These are phyloP conservation scores for Pseudogymnoascus sp. DNA, from an alignment of 2,329 filamentous ascomycete species.

Conservation along the genomic window DNA sequence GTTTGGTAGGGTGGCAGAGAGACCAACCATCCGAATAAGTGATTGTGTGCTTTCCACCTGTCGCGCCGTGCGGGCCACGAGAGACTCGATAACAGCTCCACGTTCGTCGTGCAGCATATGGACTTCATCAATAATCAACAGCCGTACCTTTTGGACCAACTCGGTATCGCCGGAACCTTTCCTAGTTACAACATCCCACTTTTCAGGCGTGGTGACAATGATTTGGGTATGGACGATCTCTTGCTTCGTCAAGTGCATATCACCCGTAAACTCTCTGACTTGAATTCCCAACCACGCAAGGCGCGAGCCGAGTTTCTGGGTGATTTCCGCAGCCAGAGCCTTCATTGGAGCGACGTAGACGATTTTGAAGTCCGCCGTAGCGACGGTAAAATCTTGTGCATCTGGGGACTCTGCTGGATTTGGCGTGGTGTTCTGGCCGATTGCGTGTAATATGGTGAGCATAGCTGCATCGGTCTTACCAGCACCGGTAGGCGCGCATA, in stretches of 20 bases:
- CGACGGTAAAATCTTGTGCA: conserved; percentile 72
- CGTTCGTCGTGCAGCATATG: conserved; percentile 99
- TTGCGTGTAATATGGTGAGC: conserved; percentile 86
- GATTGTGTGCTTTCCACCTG: conserved; percentile 98
- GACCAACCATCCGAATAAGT: conserved; percentile 87
- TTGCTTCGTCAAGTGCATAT: conserved; percentile 96
- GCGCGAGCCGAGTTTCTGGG: conserved; percentile 84
- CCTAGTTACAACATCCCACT: conserved; percentile 97
- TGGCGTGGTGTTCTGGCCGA: conserved; percentile 76
- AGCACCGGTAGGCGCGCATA: conserved; percentile 93
- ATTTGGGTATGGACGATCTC: conserved; percentile 96
- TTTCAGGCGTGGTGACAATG: conserved; percentile 96
- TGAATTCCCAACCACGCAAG: conserved; percentile 89
- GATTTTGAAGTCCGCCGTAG: conserved; percentile 87
- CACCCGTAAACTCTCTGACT: conserved; percentile 88
- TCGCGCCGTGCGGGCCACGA: conserved; percentile 88
- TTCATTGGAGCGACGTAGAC: conserved; percentile 99
- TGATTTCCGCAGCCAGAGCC: conserved; percentile 90
- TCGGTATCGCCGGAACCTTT: conserved; percentile 97
- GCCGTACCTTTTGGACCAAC: conserved; percentile 89
- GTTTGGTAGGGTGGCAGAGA: conserved; percentile 93
- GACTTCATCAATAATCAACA: conserved; percentile 97
- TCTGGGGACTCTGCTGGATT: conserved; percentile 67
- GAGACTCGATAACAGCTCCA: conserved; percentile 88
- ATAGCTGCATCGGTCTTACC: conserved; percentile 98